Evolutionary conservation across 73 alveolate genomes (phyloP).

Genomic region (Paramecium pentaurelia): DNA sequence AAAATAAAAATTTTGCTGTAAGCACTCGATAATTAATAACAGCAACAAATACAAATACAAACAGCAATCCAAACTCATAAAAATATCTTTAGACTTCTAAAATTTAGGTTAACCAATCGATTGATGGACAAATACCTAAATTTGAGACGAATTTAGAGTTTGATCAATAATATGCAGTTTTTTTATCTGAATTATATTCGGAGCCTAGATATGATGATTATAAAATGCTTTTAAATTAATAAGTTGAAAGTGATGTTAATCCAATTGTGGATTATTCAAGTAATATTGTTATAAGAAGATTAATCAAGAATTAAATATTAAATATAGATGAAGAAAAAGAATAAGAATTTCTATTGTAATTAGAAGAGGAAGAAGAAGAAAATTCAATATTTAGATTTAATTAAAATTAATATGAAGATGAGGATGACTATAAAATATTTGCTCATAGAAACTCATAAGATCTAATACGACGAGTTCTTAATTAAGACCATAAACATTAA

Average conservation of each 20-base stretch:
- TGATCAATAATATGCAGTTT: neutral
- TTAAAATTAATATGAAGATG: neutral
- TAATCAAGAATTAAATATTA: neutral
- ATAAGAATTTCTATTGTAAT: neutral
- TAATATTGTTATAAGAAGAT: neutral
- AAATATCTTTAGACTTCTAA: neutral
- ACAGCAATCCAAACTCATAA: neutral
- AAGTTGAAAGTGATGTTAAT: neutral
- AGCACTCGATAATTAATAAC: neutral
- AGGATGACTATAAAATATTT: neutral
- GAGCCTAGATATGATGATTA: neutral
- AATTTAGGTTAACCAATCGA: neutral
- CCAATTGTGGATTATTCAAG: neutral
- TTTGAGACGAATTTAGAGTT: neutral
- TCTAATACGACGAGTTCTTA: neutral
- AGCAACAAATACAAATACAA: neutral
- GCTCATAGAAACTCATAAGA: neutral
- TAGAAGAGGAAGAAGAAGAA: slow-evolving; percentile 32
- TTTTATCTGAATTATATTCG: neutral
- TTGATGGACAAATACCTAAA: neutral
- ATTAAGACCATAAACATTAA: neutral
- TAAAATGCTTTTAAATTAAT: neutral
- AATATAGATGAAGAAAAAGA: neutral
- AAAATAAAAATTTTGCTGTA: neutral
- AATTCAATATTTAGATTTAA: neutral